A percentile compares a stretch with the other conserved stretches of the same genome.
These are phyloP conservation scores for Leucocoprinus birnbaumii DNA, from an alignment of 768 basidiomycete species.

Conservation along the genomic window DNA sequence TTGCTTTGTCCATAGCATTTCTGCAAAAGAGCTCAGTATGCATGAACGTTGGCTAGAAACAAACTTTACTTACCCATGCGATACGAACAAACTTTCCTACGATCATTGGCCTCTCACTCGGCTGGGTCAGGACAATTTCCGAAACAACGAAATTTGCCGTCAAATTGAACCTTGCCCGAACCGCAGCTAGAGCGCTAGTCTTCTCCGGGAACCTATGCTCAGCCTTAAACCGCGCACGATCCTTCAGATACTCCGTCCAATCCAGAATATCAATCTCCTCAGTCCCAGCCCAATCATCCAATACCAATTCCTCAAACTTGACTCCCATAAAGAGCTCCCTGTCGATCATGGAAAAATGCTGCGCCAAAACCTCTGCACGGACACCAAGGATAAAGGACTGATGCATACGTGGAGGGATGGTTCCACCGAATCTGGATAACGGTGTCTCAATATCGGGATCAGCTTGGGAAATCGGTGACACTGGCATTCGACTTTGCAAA, in stretches of 20 bases:
- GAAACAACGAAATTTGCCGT: slow-evolving; percentile 78
- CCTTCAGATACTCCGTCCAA: slow-evolving; percentile 81
- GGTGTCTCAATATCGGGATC: slow-evolving; percentile 20
- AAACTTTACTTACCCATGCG: slow-evolving; percentile 62
- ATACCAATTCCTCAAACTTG: slow-evolving; percentile 86
- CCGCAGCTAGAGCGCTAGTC: slow-evolving; percentile 68
- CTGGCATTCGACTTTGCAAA: slow-evolving; percentile 50
- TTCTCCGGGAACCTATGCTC: slow-evolving; percentile 56
- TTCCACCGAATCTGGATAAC: slow-evolving; percentile 28
- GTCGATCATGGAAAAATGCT: slow-evolving; percentile 87
- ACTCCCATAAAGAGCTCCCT: slow-evolving; percentile 82
- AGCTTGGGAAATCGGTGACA: slow-evolving; percentile 17
- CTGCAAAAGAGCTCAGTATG: slow-evolving; percentile 33
- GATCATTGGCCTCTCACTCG: slow-evolving; percentile 58
- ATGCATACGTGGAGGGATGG: slow-evolving; percentile 42
- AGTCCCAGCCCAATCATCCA: slow-evolving; percentile 64
- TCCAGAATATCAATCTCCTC: slow-evolving; percentile 71
- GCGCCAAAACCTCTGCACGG: slow-evolving; percentile 60
- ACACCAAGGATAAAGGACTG: slow-evolving; percentile 71
- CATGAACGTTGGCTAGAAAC: background rate
- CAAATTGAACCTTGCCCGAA: slow-evolving; percentile 82
- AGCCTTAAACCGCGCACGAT: slow-evolving; percentile 64
- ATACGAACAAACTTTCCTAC: slow-evolving; percentile 81
- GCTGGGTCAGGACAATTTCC: slow-evolving; percentile 77
- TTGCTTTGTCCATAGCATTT: slow-evolving; percentile 79